Evolutionary conservation across 2,329 filamentous ascomycete species (phyloP).

Genomic region (Penicillium sp.): DNA sequence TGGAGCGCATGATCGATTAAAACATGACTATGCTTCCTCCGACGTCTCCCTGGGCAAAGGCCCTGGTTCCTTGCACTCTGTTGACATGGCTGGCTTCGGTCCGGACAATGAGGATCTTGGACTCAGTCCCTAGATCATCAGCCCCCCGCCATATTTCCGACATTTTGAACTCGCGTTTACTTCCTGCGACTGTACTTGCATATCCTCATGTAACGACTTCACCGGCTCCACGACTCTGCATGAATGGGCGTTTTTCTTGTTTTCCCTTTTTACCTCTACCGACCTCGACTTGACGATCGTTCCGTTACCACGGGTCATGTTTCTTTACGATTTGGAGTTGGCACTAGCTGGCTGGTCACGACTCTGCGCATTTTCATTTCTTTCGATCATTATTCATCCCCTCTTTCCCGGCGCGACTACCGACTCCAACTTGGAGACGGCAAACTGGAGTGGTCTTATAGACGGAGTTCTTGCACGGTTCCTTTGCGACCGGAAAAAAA

Average conservation of each 20-base stretch:
- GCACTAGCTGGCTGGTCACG: constrained; percentile 36
- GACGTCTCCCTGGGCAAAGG: constrained; percentile 46
- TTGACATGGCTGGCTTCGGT: constrained; percentile 48
- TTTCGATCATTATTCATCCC: constrained; percentile 5
- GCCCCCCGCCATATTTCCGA: constrained; percentile 7
- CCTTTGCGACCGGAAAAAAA: constrained; percentile 9
- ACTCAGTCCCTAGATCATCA: constrained; percentile 37
- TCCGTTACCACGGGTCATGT: constrained; percentile 21
- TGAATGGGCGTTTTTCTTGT: constrained; percentile 39
- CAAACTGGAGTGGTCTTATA: constrained; percentile 10
- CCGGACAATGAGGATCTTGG: constrained; percentile 43
- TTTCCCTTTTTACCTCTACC: constrained; percentile 10
- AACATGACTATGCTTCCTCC: constrained; percentile 47
- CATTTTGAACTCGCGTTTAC: constrained; percentile 21
- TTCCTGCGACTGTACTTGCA: constrained; percentile 34
- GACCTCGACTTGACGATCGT: constrained; percentile 23
- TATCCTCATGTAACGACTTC: constrained; percentile 43
- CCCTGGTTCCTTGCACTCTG: constrained; percentile 46
- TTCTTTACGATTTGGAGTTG: constrained; percentile 30
- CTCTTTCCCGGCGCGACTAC: constrained; percentile 5
- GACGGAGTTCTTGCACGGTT: constrained; percentile 12
- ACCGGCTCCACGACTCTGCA: constrained; percentile 42
- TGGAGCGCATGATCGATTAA: constrained; percentile 44
- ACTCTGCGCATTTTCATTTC: constrained; percentile 30
- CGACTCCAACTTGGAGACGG: constrained; percentile 2